These are phyloP conservation scores for Vanrija sp. DNA, from an alignment of 1,284 basidiomycete species.

Conservation along the genomic window DNA sequence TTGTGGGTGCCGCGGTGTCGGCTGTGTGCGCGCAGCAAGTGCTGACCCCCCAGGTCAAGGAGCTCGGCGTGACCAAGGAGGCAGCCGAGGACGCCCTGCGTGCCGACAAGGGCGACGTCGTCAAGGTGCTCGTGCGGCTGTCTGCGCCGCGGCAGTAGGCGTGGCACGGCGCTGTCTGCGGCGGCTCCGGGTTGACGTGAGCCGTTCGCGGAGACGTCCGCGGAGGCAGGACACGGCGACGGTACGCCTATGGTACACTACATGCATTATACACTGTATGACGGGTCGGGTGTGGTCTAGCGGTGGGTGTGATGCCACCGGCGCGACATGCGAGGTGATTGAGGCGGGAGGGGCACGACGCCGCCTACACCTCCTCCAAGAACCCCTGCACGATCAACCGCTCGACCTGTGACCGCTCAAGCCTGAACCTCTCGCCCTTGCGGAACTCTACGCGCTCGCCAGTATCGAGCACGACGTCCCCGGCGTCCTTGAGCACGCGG, in stretches of 20 bases:
- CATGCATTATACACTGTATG: slow-evolving; percentile 19
- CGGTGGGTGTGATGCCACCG: neutral
- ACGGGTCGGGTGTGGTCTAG: neutral
- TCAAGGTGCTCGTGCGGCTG: slow-evolving; percentile 35
- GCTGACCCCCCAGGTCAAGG: slow-evolving; percentile 26
- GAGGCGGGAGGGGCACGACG: neutral
- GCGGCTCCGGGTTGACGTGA: too few species aligned
- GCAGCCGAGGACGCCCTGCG: slow-evolving; percentile 33
- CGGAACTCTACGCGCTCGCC: slow-evolving; percentile 77
- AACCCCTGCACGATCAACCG: slow-evolving; percentile 88
- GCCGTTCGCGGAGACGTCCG: too few species aligned
- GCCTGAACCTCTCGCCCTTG: slow-evolving; percentile 81
- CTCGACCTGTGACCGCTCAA: slow-evolving; percentile 80
- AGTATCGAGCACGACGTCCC: slow-evolving; percentile 81
- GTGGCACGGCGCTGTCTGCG: too few species aligned
- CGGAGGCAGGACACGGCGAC: too few species aligned
- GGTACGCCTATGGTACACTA: slow-evolving; percentile 5
- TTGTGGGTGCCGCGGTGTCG: slow-evolving; percentile 25
- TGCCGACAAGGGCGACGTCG: slow-evolving; percentile 35
- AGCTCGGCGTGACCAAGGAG: slow-evolving; percentile 31
- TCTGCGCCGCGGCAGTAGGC: slow-evolving; percentile 15
- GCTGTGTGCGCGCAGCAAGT: too few species aligned
- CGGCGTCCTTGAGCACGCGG: slow-evolving; percentile 66
- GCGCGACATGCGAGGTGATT: too few species aligned
- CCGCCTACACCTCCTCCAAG: slow-evolving; percentile 58